Base-by-base conservation (phyloP, 257 asterid species). In the Oldenlandia corymbosa region DNA sequence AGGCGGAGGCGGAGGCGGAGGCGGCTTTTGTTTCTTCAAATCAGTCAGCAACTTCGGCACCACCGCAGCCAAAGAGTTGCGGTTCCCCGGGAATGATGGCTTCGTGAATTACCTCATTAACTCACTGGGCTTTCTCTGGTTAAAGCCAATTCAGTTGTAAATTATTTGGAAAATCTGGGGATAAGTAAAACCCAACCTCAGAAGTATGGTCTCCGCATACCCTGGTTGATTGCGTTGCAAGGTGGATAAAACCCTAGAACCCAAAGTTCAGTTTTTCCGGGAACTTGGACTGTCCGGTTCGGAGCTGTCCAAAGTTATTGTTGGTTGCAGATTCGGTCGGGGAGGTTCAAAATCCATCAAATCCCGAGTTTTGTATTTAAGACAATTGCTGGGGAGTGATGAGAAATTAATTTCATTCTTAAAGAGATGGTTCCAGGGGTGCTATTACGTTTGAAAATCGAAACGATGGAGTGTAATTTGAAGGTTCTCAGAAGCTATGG, bases 191-290 rank as follows among this genome's bases (percentile, higher is more conserved):
- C 47, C 54, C 60, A n/a, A 67, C 43, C 45, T 72, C 2, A 72
- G 28, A 60, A 43, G 0, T 12, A 18, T 72, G 3, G 54, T 60
- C 2, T 72, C 73, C 0, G 17, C 39, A 17, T 11, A 2, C 3
- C 77, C 73, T 28, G 6, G 16, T 10, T 20, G 53, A n/a, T 54
- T 72, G 3, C 3, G 46, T 23, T 11, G 5, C 57, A 51, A 56
- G 34, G 66, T 46, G 39, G 31, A 41, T 2, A 72, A 61, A 61
- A 67, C 31, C 69, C 55, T 67, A 10, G 50, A 66, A 46, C 73
- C 77, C 36, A 72, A 61, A 62, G 5, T 60, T 14, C 21, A 46
- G 53, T 27, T 24, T 34, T 54, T 54, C 6, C 18, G 30, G n/a
- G 69, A 61, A 8, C 28, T 67, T 5, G 49, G 65, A 8, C 14